A percentile compares a stretch with the other conserved stretches of the same genome.
Conservation (phyloP, 441 rosid genomes). For the Adansonia madagascariensis region DNA sequence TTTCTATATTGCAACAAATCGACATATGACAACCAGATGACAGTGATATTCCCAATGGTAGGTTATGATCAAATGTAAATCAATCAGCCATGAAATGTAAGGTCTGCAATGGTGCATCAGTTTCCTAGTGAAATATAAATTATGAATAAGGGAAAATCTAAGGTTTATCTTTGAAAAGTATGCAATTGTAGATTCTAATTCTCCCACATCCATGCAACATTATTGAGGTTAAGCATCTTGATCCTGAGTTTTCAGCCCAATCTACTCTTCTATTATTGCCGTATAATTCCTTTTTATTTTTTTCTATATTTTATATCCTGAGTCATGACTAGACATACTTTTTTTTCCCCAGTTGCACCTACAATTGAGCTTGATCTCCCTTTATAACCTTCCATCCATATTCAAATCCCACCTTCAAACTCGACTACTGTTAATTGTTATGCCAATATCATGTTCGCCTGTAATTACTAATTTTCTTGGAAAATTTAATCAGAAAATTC, state of each 20-base stretch:
- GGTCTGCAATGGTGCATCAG: neutral
- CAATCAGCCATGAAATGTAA: neutral
- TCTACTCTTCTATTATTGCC: slow-evolving; percentile 48
- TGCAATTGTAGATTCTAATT: slow-evolving; percentile 47
- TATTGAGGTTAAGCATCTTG: slow-evolving; percentile 71
- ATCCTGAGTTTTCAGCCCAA: slow-evolving; percentile 41
- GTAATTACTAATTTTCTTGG: slow-evolving; percentile 8
- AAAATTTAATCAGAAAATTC: slow-evolving; percentile 17
- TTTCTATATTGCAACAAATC: neutral
- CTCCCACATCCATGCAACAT: slow-evolving; percentile 46
- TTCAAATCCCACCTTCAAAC: slow-evolving; percentile 18
- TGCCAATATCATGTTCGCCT: too few relatives aligned
- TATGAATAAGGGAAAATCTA: neutral
- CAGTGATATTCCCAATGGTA: neutral
- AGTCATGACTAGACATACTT: slow-evolving; percentile 43
- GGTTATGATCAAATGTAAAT: neutral
- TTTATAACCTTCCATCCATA: slow-evolving; percentile 32
- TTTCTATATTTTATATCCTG: slow-evolving; percentile 33
- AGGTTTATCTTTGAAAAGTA: neutral
- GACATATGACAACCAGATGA: neutral
- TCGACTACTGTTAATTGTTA: neutral
- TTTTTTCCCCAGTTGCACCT: slow-evolving; percentile 49
- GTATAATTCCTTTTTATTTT: slow-evolving; percentile 41
- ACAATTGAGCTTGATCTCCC: slow-evolving; percentile 15
- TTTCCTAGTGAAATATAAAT: too few relatives aligned